A percentile compares a stretch with the other conserved stretches of the same genome.
Evolutionary conservation across 2,329 filamentous ascomycete species (phyloP).

Genomic region (Stagonosporopsis rhizophila): DNA sequence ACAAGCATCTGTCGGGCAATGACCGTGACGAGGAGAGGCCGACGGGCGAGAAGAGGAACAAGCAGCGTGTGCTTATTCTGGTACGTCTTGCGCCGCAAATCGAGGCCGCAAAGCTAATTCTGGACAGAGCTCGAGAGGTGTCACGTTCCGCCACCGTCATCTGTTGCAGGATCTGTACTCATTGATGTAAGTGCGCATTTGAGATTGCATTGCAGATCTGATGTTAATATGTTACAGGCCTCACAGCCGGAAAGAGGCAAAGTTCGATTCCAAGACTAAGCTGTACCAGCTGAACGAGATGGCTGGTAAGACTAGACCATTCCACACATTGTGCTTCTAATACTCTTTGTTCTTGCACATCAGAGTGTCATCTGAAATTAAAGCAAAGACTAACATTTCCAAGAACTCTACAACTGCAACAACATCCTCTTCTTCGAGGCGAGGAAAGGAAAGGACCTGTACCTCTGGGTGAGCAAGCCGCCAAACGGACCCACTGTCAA

Average conservation of each 20-base stretch:
- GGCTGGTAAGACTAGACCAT: constrained; percentile 35
- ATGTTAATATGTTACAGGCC: constrained; percentile 55
- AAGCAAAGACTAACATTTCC: constrained; percentile 10
- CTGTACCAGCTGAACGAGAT: constrained; percentile 58
- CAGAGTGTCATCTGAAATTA: not conserved
- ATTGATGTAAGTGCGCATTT: constrained; percentile 63
- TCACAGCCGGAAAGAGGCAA: constrained; percentile 91
- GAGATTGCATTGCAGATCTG: no score
- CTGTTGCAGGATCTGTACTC: constrained; percentile 86
- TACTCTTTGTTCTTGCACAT: not conserved
- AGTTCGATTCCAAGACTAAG: constrained; percentile 95
- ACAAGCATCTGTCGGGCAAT: constrained; percentile 60
- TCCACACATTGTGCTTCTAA: not conserved
- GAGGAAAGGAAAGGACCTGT: constrained; percentile 91
- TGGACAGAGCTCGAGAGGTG: constrained; percentile 76
- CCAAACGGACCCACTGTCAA: constrained; percentile 81
- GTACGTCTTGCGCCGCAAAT: constrained; percentile 24
- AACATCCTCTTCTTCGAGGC: constrained; percentile 96
- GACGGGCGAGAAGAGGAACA: constrained; percentile 50
- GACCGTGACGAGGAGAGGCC: constrained; percentile 47
- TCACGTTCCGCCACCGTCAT: constrained; percentile 94
- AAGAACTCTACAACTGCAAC: constrained; percentile 88
- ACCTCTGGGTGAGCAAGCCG: constrained; percentile 90
- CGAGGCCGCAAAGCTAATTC: constrained; percentile 28
- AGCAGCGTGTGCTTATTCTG: constrained; percentile 79